Conservation (phyloP, 805 yeast species). For the Deakozyma indianensis region DNA sequence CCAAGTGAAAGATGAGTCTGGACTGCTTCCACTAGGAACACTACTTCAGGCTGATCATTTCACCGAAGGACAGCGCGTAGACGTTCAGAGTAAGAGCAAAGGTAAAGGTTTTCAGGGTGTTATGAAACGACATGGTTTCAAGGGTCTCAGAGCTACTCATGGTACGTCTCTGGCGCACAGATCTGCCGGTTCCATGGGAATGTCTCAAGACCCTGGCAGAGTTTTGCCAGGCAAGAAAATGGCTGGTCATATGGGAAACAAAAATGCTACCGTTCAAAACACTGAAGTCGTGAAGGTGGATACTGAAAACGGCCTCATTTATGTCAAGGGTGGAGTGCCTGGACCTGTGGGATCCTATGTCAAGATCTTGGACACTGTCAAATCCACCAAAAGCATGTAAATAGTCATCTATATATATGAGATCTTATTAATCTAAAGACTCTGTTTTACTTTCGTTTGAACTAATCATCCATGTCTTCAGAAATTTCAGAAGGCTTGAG, state of each 20-base stretch:
- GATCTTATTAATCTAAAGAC: not conserved
- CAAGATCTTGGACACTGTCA: conserved; percentile 63
- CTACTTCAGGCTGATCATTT: conserved; percentile 74
- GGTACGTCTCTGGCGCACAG: conserved; percentile 92
- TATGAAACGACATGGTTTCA: conserved; percentile 86
- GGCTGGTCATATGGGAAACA: conserved; percentile 95
- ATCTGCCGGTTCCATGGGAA: conserved; percentile 96
- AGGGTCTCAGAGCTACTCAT: conserved; percentile 83
- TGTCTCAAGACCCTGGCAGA: conserved; percentile 90
- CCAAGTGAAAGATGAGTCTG: conserved; percentile 51
- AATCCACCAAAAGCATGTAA: conserved; percentile 4
- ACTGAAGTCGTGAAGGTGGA: conserved; percentile 64
- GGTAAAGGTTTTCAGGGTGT: conserved; percentile 99
- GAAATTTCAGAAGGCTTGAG: conserved; percentile 91
- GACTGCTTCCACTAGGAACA: conserved; percentile 64
- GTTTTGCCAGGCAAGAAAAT: conserved; percentile 91
- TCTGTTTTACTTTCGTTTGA: not conserved
- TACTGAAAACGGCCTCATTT: conserved; percentile 64
- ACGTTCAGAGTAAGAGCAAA: conserved; percentile 61
- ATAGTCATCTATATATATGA: not conserved
- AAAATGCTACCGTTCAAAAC: conserved; percentile 59
- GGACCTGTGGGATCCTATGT: conserved; percentile 74
- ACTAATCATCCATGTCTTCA: conserved; percentile 31
- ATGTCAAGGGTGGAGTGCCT: conserved; percentile 81
- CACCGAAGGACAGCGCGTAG: conserved; percentile 70